Evolutionary conservation across 495 filamentous ascomycete genomes (phyloP).

Genomic region (Trypethelium eluteriae): DNA sequence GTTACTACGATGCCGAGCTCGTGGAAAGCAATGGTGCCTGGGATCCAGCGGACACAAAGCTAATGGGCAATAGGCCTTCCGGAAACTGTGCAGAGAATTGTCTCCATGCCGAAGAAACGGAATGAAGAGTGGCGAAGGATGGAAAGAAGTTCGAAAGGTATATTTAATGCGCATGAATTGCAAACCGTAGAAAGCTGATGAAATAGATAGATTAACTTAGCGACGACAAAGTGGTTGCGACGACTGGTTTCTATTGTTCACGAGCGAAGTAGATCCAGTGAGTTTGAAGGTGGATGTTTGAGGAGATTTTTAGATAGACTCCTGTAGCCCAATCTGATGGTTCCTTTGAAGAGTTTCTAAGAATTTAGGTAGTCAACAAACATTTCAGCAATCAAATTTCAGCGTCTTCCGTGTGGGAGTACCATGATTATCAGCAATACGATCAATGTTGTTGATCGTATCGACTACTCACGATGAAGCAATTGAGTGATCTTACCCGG

Average conservation of each 20-base stretch:
- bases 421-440: too few species aligned
- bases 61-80: background rate
- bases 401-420: too few species aligned
- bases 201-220: background rate
- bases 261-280: background rate
- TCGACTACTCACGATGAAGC: too few species aligned
- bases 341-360: too few species aligned
- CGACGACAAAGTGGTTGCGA: background rate
- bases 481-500: too few species aligned
- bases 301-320: background rate
- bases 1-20: background rate
- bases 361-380: too few species aligned
- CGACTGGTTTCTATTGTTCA: background rate
- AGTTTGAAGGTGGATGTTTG: background rate
- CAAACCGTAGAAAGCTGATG: background rate
- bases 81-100: background rate
- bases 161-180: background rate
- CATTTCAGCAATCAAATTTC: too few species aligned
- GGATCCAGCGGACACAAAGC: background rate
- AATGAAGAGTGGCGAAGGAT: background rate
- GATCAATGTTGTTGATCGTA: too few species aligned
- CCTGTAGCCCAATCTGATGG: too few species aligned
- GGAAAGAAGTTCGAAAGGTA: background rate
- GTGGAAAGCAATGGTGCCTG: conserved; percentile 8
- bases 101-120: conserved; percentile 4